These are phyloP conservation scores for Xylaria nigripes DNA, from an alignment of 495 filamentous ascomycete species.

Conservation along the genomic window DNA sequence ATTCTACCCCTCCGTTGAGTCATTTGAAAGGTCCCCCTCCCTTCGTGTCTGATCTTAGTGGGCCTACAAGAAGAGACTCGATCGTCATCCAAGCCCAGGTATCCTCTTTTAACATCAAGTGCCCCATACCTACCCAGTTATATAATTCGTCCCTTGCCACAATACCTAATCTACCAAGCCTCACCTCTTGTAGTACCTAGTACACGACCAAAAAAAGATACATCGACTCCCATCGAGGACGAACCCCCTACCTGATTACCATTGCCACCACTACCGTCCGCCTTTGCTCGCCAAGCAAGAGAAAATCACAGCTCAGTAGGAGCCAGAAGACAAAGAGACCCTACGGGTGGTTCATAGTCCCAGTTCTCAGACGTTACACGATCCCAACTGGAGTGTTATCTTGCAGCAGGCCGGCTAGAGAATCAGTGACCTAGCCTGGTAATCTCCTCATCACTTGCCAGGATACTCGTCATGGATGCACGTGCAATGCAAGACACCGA, in stretches of 20 bases:
- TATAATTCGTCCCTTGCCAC: neutral
- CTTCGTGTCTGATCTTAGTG: constrained; percentile 5
- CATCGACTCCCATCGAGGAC: constrained; percentile 2
- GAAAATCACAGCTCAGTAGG: neutral
- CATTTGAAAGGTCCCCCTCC: neutral
- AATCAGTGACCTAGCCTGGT: constrained; percentile 4
- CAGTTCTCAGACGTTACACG: neutral
- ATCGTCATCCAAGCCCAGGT: constrained; percentile 1
- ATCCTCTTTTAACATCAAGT: constrained; percentile 2
- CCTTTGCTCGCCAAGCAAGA: neutral
- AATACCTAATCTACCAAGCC: neutral
- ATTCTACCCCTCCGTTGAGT: constrained; percentile 9
- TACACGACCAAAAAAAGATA: constrained; percentile 6
- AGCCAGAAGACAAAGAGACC: neutral
- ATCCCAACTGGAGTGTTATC: neutral
- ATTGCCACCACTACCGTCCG: neutral
- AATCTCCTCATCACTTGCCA: constrained; percentile 19
- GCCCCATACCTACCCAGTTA: neutral
- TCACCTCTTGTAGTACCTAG: constrained; percentile 1
- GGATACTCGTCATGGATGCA: constrained; percentile 31
- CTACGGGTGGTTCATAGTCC: neutral
- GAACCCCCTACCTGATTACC: neutral
- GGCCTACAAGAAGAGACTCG: constrained; percentile 9
- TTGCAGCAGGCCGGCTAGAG: neutral
- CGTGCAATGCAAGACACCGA: constrained; percentile 32